Conservation (phyloP, 345 rosid genomes). For the Brassica juncea region DNA sequence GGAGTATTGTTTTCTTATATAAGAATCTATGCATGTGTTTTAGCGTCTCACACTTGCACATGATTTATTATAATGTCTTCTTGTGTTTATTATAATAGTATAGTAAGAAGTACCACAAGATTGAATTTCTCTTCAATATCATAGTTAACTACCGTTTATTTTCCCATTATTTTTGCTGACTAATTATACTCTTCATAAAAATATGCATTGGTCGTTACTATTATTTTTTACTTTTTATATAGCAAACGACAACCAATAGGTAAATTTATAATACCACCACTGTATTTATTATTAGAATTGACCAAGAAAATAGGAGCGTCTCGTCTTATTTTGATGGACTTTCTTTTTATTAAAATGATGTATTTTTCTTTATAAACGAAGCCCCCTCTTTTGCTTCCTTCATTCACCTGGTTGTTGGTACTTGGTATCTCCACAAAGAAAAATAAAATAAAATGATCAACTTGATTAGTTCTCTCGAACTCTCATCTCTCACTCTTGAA, state of each 20-base stretch:
- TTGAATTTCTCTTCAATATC: background rate
- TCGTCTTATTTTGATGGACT: background rate
- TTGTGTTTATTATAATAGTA: background rate
- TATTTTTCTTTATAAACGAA: conserved; percentile 33
- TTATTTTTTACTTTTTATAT: background rate
- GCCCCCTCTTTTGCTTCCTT: conserved; percentile 23
- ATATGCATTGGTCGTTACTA: conserved; percentile 1
- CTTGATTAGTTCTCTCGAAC: conserved; percentile 39
- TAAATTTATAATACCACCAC: conserved; percentile 12
- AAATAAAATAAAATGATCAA: conserved; percentile 44
- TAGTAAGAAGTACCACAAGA: background rate
- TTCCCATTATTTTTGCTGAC: background rate
- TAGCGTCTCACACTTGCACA: background rate
- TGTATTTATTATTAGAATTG: conserved; percentile 3
- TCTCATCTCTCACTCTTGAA: conserved; percentile 43
- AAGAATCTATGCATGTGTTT: background rate
- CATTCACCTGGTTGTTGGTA: conserved; percentile 27
- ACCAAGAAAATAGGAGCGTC: conserved; percentile 17
- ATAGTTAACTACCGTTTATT: background rate
- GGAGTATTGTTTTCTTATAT: background rate
- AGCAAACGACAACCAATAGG: background rate
- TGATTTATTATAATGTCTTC: background rate
- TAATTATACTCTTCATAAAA: background rate
- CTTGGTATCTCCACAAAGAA: conserved; percentile 20
- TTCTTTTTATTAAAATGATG: background rate